These are phyloP conservation scores for Madurella fahalii DNA, from an alignment of 2,329 filamentous ascomycete species.

Conservation along the genomic window DNA sequence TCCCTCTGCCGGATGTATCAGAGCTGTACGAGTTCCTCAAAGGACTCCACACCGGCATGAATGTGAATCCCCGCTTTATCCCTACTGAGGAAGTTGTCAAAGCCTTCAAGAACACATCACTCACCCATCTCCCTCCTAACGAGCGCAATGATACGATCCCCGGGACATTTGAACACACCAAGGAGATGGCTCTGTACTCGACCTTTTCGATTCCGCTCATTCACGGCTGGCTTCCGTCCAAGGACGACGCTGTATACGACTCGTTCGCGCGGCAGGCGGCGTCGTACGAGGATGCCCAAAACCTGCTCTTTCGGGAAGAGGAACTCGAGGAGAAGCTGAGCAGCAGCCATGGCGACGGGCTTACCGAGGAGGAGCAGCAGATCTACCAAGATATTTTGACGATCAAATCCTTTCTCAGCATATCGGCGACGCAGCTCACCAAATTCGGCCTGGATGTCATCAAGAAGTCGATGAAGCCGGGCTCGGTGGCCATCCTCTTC, in stretches of 20 bases:
- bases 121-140: conserved; percentile 49
- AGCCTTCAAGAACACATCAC: conserved; percentile 48
- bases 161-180: conserved; percentile 81
- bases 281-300: conserved; percentile 89
- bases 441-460: conserved; percentile 74
- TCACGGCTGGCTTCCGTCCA: conserved; percentile 85
- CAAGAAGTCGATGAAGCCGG: conserved; percentile 64
- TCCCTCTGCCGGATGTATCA: conserved; percentile 74
- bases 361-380: conserved; percentile 70
- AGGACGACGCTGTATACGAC: conserved; percentile 59
- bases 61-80: conserved; percentile 89
- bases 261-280: conserved; percentile 71
- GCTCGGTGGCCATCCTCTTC: conserved; percentile 85
- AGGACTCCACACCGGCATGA: conserved; percentile 92
- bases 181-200: conserved; percentile 85
- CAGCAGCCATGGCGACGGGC: conserved; percentile 45
- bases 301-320: conserved; percentile 82
- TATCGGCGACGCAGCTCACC: conserved; percentile 83
- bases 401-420: conserved; percentile 77
- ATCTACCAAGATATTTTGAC: conserved; percentile 77
- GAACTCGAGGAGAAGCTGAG: conserved; percentile 78
- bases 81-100: conserved; percentile 47
- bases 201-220: conserved; percentile 85
- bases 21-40: conserved; percentile 86
- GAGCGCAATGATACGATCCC: conserved; percentile 48